These are phyloP conservation scores for Naganishia liquefaciens DNA, from an alignment of 1,284 basidiomycete genomes.

Conservation along the genomic window DNA sequence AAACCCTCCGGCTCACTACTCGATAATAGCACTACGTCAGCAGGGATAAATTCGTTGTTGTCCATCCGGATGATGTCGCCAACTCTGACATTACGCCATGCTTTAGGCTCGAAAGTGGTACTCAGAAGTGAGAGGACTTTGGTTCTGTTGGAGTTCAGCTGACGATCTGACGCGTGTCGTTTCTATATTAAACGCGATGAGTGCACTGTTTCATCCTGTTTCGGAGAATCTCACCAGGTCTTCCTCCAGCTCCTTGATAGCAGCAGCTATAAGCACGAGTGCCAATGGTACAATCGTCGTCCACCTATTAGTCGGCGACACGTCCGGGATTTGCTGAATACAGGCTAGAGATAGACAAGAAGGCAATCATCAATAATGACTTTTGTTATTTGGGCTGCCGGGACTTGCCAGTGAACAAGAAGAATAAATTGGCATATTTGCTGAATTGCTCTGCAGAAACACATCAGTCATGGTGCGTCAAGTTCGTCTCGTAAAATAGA, in stretches of 20 bases:
- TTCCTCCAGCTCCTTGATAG: conserved; percentile 94
- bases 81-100: conserved; percentile 87
- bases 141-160: conserved; percentile 80
- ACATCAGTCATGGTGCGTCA: background rate
- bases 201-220: background rate
- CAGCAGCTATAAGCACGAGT: conserved; percentile 89
- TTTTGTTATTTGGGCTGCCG: background rate
- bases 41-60: conserved; percentile 92
- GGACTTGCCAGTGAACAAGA: conserved; percentile 77
- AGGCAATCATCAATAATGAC: background rate
- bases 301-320: conserved; percentile 93
- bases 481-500: conserved; percentile 22
- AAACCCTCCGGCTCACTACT: conserved; percentile 95
- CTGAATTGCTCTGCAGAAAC: conserved; percentile 82
- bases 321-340: conserved; percentile 97
- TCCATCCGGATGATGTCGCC: conserved; percentile 92
- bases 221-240: conserved; percentile 61
- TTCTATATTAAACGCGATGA: conserved; percentile 57
- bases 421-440: conserved; percentile 98
- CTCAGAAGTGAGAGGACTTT: conserved; percentile 68
- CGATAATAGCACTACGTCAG: conserved; percentile 83
- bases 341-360: conserved; percentile 59
- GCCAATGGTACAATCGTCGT: conserved; percentile 93
- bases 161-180: conserved; percentile 91
- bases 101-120: conserved; percentile 69